Evolutionary conservation across 768 basidiomycete genomes (phyloP).

Genomic region (Strobilomyces echinocephalus): DNA sequence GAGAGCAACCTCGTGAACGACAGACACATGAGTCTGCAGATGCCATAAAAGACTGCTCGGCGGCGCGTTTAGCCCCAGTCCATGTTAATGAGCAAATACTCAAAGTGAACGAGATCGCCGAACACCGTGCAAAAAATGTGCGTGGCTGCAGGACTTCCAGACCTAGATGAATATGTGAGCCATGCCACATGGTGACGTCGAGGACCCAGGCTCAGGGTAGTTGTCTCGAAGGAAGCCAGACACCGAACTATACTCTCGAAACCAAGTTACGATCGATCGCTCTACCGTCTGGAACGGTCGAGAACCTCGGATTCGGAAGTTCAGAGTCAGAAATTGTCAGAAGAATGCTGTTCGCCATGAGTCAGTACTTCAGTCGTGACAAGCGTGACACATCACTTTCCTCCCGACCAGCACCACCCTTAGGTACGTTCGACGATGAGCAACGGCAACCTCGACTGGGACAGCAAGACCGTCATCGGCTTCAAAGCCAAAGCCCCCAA

Average conservation of each 20-base stretch:
- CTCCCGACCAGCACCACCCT: conserved; percentile 14
- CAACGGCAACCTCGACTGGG: conserved; percentile 58
- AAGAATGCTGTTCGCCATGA: no score
- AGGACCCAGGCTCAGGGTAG: no score
- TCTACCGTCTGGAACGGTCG: no score
- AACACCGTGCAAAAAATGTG: not conserved
- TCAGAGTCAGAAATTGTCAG: no score
- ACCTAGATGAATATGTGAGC: no score
- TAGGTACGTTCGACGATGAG: conserved; percentile 24
- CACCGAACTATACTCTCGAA: no score
- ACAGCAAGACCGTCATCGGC: conserved; percentile 69
- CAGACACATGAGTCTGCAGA: not conserved
- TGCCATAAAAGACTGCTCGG: not conserved
- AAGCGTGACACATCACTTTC: not conserved
- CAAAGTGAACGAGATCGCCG: not conserved
- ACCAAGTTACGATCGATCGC: no score
- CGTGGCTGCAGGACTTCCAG: not conserved
- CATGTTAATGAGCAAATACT: not conserved
- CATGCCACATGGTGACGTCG: no score
- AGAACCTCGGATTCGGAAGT: no score
- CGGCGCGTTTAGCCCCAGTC: not conserved
- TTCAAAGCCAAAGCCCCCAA: conserved; percentile 56
- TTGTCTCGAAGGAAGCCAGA: no score
- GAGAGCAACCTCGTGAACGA: not conserved
- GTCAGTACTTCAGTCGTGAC: no score